These are phyloP conservation scores for Lactarius evosmus DNA, from an alignment of 768 basidiomycete genomes.

Conservation along the genomic window DNA sequence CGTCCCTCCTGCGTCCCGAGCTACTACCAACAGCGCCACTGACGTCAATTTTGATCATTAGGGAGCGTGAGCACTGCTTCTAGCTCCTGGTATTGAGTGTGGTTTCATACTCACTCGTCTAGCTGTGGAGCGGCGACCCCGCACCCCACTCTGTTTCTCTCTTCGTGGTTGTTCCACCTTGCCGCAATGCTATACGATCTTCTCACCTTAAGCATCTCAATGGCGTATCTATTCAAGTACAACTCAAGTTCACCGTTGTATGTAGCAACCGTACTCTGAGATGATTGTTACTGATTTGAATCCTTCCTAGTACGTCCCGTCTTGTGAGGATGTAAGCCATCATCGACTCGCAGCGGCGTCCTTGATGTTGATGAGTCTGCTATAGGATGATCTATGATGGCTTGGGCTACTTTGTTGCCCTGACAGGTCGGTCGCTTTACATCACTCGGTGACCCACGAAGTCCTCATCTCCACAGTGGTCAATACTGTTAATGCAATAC, in stretches of 20 bases:
- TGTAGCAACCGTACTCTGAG: not conserved
- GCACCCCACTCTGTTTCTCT: constrained; percentile 28
- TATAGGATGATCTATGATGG: too few relatives aligned
- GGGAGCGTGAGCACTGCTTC: constrained; percentile 36
- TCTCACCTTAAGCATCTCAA: constrained; percentile 43
- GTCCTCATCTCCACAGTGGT: constrained; percentile 18
- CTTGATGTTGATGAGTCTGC: not conserved
- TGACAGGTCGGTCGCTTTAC: constrained; percentile 40
- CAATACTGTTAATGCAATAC: constrained; percentile 32
- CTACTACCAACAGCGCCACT: not conserved
- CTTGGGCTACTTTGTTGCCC: constrained; percentile 53
- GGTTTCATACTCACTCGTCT: not conserved
- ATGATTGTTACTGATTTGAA: not conserved
- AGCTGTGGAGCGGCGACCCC: constrained; percentile 48
- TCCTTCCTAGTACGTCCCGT: too few relatives aligned
- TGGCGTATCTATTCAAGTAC: too few relatives aligned
- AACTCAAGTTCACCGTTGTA: constrained; percentile 37
- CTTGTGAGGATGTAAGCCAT: constrained; percentile 31
- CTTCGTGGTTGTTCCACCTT: constrained; percentile 58
- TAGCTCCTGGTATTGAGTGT: not conserved
- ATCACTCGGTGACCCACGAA: not conserved
- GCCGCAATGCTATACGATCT: constrained; percentile 57
- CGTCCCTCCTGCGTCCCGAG: not conserved
- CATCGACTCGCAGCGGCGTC: not conserved
- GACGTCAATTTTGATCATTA: constrained; percentile 16